Evolutionary conservation across 164 flowering plant genomes (phyloP).

Genomic region (Vitis vinifera): ASM3070453v1 NC_081822.1:5510001-5510500

Average conservation of each 20-base stretch:
- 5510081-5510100: background rate
- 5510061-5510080: background rate
- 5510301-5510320: background rate
- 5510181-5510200: background rate
- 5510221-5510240: background rate
- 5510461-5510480: slow-evolving; percentile 69
- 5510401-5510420: background rate
- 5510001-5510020: background rate
- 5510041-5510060: background rate
- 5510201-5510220: background rate
- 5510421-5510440: background rate
- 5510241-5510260: background rate
- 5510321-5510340: background rate
- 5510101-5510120: too few species aligned
- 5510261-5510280: too few species aligned
- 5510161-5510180: background rate
- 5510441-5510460: slow-evolving; percentile 51
- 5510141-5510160: background rate
- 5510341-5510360: background rate
- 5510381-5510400: background rate
- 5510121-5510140: too few species aligned
- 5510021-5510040: background rate
- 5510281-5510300: too few species aligned
- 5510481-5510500: slow-evolving; percentile 80
- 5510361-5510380: background rate